Evolutionary conservation across 1,284 basidiomycete genomes (phyloP), one percentile per base, ranked within the genome.

Genomic region (Ceratobasidium sp.): DNA sequence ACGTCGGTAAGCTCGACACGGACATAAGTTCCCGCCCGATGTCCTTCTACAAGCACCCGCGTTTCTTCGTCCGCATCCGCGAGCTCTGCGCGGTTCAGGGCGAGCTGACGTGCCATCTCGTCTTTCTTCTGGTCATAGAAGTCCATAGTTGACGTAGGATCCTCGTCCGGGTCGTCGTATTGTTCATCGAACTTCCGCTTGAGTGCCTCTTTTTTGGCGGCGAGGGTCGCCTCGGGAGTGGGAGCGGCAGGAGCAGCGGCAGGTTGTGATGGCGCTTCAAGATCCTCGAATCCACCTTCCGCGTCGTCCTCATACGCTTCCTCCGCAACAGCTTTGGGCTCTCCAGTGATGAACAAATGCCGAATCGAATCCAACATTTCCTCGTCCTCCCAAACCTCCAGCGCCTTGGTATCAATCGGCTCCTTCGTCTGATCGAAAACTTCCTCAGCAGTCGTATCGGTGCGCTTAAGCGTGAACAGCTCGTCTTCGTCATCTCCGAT

Each of bases 121-220:
- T 94, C 94, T 84, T 99, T 99, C 82, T 95, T 92, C 81, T 93
- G 89, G 67, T 93, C 90, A 84, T 97, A 98, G 81, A 97, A 97
- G 80, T 96, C 93, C 82, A 91, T 84, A 79, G 92, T 91, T 41
- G 82, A 82, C 27, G 78, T 82, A 11, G 79, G 80, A 44, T 88
- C 85, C 19, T 86, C 86, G 75, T 93, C 93, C 0, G 94, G 93
- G 80, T 96, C 95, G 81, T 98, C 96, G 82, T 98, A 98, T 83
- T 98, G 93, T 80, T 96, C 94, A 84, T 99, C 95, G 81, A 99
- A 99, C 82, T 97, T 97, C 78, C 92, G 91, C 83, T 98, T 98
- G 75, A 99, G 87, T 0, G 89, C 90, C 79, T 93, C 95, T 84
- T 99, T 99, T 85, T 98, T 99, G 53, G 89, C 88, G 5, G 92